Conservation (phyloP, 2,329 filamentous ascomycete species). For the Penicillium italicum region DNA sequence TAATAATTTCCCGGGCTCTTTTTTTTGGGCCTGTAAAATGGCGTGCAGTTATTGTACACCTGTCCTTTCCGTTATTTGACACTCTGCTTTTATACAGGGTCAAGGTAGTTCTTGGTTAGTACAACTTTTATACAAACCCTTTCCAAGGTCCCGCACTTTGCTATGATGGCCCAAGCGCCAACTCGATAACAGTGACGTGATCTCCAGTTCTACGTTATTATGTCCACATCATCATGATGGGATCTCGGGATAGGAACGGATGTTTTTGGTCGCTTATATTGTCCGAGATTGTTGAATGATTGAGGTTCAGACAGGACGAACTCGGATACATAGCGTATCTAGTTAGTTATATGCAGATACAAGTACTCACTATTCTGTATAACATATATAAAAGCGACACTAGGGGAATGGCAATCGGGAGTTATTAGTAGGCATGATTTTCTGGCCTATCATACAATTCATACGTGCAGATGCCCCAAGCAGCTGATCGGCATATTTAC, state of each 20-base stretch:
- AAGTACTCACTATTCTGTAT: neutral
- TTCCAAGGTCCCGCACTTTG: neutral
- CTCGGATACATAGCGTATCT: neutral
- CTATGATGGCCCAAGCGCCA: slow-evolving; percentile 1
- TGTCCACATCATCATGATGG: slow-evolving; percentile 7
- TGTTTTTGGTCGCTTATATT: slow-evolving; percentile 4
- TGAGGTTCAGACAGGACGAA: neutral
- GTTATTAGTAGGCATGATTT: neutral
- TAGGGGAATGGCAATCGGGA: neutral
- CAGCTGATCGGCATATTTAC: neutral
- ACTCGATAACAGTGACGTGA: slow-evolving; percentile 9
- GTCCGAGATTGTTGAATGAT: neutral
- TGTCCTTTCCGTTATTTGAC: slow-evolving; percentile 2
- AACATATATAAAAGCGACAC: neutral
- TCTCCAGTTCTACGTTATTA: neutral
- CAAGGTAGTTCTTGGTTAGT: neutral
- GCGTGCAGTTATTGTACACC: neutral
- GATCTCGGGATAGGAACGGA: neutral
- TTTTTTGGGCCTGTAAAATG: neutral
- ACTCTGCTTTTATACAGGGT: neutral
- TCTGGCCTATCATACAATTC: neutral
- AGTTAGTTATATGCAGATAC: neutral
- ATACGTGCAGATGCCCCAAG: neutral
- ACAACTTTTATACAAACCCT: neutral
- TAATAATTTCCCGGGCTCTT: slow-evolving; percentile 18